Evolutionary conservation across 805 yeast genomes (phyloP).

Genomic region (Teunomyces panamensis): DNA sequence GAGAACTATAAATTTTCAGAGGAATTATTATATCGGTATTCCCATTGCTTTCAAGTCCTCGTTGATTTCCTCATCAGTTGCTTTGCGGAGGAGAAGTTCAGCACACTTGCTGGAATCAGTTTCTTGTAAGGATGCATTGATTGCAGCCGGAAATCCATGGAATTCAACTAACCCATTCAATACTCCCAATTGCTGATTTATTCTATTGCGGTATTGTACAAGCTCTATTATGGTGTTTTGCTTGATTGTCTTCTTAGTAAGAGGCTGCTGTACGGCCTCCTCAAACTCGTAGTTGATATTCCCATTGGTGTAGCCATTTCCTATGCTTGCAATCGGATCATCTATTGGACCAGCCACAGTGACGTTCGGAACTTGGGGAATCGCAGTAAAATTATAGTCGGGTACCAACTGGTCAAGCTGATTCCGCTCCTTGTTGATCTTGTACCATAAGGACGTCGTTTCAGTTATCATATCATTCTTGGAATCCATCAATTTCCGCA

Average conservation of each 20-base stretch:
- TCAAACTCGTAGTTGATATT: not conserved
- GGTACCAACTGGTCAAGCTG: conserved; percentile 67
- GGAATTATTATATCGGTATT: conserved; percentile 14
- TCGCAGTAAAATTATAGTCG: conserved; percentile 46
- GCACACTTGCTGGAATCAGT: conserved; percentile 15
- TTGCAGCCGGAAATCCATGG: conserved; percentile 80
- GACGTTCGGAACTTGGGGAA: conserved; percentile 30
- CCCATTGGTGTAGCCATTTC: conserved; percentile 5
- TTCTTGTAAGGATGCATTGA: conserved; percentile 40
- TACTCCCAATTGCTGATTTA: conserved; percentile 66
- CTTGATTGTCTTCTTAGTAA: conserved; percentile 33
- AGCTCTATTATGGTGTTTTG: conserved; percentile 40
- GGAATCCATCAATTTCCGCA: conserved; percentile 63
- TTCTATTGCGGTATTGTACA: conserved; percentile 64
- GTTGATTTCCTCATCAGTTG: conserved; percentile 67
- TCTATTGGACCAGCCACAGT: conserved; percentile 18
- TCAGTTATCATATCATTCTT: conserved; percentile 62
- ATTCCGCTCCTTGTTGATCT: conserved; percentile 83
- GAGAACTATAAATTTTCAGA: not conserved
- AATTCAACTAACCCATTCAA: conserved; percentile 64
- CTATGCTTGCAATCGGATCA: conserved; percentile 3
- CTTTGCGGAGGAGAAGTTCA: conserved; percentile 49
- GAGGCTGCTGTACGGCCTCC: conserved; percentile 13
- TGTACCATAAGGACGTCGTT: conserved; percentile 88
- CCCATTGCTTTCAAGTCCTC: conserved; percentile 74